These are phyloP conservation scores for Monilinia vaccinii-corymbosi DNA, from an alignment of 2,329 filamentous ascomycete genomes.

Conservation along the genomic window DNA sequence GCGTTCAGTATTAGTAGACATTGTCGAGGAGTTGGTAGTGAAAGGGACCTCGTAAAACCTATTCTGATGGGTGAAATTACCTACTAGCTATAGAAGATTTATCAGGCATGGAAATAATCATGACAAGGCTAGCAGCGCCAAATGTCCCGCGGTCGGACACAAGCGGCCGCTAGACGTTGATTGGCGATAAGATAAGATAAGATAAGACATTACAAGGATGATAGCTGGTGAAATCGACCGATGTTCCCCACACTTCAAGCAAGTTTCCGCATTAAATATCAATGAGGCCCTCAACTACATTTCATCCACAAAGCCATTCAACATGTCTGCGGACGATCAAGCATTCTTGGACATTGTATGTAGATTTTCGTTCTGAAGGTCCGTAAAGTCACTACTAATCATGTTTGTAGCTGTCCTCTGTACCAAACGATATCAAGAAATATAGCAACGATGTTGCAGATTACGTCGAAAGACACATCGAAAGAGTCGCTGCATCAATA, in stretches of 20 bases:
- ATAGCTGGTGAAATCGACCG: background rate
- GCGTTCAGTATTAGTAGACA: slow-evolving; percentile 20
- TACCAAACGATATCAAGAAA: slow-evolving; percentile 56
- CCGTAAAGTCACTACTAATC: background rate
- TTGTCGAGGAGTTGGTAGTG: background rate
- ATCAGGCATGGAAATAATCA: background rate
- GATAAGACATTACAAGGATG: slow-evolving; percentile 1
- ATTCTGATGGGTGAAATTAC: background rate
- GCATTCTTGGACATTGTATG: slow-evolving; percentile 69
- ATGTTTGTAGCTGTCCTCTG: slow-evolving; percentile 40
- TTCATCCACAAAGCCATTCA: slow-evolving; percentile 23
- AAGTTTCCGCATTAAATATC: background rate
- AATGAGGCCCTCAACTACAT: background rate
- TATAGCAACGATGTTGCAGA: slow-evolving; percentile 69
- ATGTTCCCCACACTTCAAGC: slow-evolving; percentile 7
- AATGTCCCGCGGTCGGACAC: background rate
- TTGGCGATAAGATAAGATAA: background rate
- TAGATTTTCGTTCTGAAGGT: slow-evolving; percentile 8
- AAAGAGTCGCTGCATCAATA: slow-evolving; percentile 61
- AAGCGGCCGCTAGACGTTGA: background rate
- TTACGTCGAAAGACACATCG: slow-evolving; percentile 72
- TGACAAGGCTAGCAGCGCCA: background rate
- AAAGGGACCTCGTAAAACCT: background rate
- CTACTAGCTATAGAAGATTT: background rate
- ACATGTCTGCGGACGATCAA: slow-evolving; percentile 72